Evolutionary conservation across 345 rosid species (phyloP).

Genomic region (Noccaea bulbosa): DNA sequence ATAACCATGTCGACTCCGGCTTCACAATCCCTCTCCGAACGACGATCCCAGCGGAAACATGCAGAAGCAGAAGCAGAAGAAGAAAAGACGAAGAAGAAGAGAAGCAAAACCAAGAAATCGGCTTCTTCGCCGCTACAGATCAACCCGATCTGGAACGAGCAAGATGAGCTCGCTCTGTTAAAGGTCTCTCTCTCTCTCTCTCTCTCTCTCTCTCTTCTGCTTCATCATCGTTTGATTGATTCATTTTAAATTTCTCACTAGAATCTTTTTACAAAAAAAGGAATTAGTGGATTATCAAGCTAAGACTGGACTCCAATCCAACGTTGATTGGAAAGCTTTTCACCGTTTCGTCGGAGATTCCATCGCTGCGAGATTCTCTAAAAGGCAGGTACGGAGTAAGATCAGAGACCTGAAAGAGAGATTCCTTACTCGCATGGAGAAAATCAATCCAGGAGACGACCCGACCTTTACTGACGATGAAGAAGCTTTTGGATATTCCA

Average conservation of each 20-base stretch:
- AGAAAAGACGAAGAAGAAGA: background rate
- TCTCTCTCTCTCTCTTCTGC: too few species aligned
- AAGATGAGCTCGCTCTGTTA: constrained; percentile 8
- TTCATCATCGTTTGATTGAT: too few species aligned
- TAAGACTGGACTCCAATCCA: background rate
- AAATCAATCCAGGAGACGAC: background rate
- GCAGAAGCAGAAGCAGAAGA: too few species aligned
- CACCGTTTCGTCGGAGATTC: background rate
- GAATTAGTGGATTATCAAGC: constrained; percentile 1
- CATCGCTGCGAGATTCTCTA: background rate
- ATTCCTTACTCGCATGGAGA: background rate
- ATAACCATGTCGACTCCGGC: background rate
- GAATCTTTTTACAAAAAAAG: background rate
- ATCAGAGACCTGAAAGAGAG: background rate
- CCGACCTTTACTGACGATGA: background rate
- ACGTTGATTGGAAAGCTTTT: background rate
- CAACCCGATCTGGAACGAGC: constrained; percentile 12
- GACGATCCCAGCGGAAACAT: constrained; percentile 10
- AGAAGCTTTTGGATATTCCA: background rate
- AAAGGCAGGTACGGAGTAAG: background rate
- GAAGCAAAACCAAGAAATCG: background rate
- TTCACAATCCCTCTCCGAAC: background rate
- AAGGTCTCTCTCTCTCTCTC: background rate
- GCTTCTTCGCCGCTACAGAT: background rate
- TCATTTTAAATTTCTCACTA: too few species aligned